Evolutionary conservation across 345 rosid species (phyloP), one percentile per base, ranked within the genome.

Genomic region (Arabis hirsuta): DNA sequence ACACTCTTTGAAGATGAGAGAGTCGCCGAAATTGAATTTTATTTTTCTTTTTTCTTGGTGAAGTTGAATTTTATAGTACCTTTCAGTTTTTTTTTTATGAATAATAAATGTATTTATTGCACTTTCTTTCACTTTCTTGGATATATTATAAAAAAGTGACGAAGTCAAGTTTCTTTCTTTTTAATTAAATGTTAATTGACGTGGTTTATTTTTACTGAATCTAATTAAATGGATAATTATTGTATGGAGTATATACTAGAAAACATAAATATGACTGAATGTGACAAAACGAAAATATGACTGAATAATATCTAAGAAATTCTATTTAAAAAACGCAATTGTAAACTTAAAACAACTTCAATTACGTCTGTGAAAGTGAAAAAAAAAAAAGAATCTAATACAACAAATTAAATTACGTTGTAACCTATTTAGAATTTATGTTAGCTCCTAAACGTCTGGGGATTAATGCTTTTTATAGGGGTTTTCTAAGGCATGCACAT

Each of bases 1-100:
- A 67, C 58, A 68, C 73, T 69, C 73, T 53, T 52, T 1, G 62
- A 45, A 50, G 78, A 52, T 60, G 50, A 67, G 56, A 32, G 59
- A 74, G 73, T 74, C 62, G 67, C 38, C 78, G 68, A 51, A 42
- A 51, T 66, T 74, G 68, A 67, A 56, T 22, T 2, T 52, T 9
- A 39, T 16, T 14, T 6, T 19, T 8, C 2, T 5, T 32, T 69
- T 58, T 59, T 48, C 58, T 58, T 14, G 41, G 20, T 12, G 42
- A 38, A 24, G 58, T 52, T 52, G 61, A 60, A 41, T 12, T 71
- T 60, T 71, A 51, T 51, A 71, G 24, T 16, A 56, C 55, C 50
- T 48, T 22, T 22, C 24, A 22, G 24, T 22, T 22, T 22, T 22
- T 22, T 22, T 22, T 29, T 56, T 20, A 34, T 62, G 20, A 69